phyloP scores from a whole-genome alignment of 345 rosid genomes.

The Jatropha curcas region DNA sequence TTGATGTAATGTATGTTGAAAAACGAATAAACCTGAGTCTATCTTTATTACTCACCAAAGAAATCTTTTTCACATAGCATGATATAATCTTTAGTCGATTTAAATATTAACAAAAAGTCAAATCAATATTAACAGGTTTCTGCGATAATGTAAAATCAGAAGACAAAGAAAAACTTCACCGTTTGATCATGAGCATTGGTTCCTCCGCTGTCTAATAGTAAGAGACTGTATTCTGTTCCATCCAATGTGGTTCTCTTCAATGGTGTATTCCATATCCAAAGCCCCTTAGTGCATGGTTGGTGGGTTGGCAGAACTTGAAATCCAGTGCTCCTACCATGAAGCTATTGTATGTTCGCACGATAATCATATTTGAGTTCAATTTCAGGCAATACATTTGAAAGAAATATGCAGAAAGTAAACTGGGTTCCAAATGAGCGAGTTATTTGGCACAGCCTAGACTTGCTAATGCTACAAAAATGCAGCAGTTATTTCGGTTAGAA shows the following conservation, averaged over 20 bases:
- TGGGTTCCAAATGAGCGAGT: background rate
- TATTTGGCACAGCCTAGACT: background rate
- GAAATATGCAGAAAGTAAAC: background rate
- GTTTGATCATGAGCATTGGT: conserved; percentile 94
- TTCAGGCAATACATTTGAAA: background rate
- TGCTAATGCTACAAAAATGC: background rate
- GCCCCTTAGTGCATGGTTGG: conserved; percentile 92
- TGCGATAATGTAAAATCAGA: background rate
- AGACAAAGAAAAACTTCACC: conserved; percentile 41
- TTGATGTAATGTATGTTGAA: background rate
- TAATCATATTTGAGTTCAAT: background rate
- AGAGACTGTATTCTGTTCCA: conserved; percentile 82
- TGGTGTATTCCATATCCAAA: conserved; percentile 97
- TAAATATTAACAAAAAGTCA: background rate
- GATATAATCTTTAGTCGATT: background rate
- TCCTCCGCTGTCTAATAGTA: conserved; percentile 91
- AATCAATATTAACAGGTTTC: background rate
- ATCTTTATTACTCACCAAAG: background rate
- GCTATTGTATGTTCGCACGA: conserved; percentile 37
- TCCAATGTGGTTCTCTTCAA: conserved; percentile 84
- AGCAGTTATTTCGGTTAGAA: background rate
- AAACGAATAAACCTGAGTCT: background rate
- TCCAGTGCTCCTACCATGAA: conserved; percentile 95
- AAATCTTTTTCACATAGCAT: background rate
- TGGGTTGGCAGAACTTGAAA: conserved; percentile 97